These are phyloP conservation scores for Chalaropsis thielavioides DNA, from an alignment of 2,329 filamentous ascomycete genomes.

Conservation along the genomic window DNA sequence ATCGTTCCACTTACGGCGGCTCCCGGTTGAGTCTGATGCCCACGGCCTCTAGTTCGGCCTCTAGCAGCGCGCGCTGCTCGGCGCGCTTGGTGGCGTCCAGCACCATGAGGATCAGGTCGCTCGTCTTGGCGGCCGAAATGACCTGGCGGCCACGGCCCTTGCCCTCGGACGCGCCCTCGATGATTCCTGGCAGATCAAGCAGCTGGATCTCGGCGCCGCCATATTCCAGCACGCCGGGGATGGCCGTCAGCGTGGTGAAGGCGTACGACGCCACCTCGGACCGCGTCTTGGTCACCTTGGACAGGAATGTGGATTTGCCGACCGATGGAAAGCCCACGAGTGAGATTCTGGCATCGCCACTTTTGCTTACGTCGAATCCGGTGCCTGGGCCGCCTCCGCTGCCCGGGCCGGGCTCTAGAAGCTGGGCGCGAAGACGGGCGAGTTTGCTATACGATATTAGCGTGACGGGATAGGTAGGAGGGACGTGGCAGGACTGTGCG, in stretches of 20 bases:
- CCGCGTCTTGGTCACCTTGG: slow-evolving; percentile 95
- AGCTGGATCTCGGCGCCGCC: slow-evolving; percentile 96
- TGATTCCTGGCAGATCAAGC: slow-evolving; percentile 93
- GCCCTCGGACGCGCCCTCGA: slow-evolving; percentile 88
- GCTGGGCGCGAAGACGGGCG: slow-evolving; percentile 80
- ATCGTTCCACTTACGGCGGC: slow-evolving; percentile 52
- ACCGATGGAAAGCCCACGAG: slow-evolving; percentile 98
- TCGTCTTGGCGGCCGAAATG: slow-evolving; percentile 95
- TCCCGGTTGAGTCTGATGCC: slow-evolving; percentile 86
- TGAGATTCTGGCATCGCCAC: slow-evolving; percentile 88
- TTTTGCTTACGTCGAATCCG: slow-evolving; percentile 91
- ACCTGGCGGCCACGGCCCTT: slow-evolving; percentile 93
- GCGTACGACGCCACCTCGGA: slow-evolving; percentile 92
- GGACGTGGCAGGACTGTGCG: too few species aligned
- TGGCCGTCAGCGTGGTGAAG: slow-evolving; percentile 94
- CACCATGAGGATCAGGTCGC: slow-evolving; percentile 92
- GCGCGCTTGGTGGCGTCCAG: slow-evolving; percentile 92
- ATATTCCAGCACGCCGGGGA: slow-evolving; percentile 93
- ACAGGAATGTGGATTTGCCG: slow-evolving; percentile 97
- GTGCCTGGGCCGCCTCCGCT: slow-evolving; percentile 62
- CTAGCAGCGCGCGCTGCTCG: slow-evolving; percentile 77
- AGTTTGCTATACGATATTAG: slow-evolving; percentile 55
- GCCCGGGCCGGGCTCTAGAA: slow-evolving; percentile 77
- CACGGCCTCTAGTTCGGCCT: slow-evolving; percentile 86
- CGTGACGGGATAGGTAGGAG: background rate